phyloP scores from a whole-genome alignment of 179 eudicot species.

The Beta lomatogona region DNA sequence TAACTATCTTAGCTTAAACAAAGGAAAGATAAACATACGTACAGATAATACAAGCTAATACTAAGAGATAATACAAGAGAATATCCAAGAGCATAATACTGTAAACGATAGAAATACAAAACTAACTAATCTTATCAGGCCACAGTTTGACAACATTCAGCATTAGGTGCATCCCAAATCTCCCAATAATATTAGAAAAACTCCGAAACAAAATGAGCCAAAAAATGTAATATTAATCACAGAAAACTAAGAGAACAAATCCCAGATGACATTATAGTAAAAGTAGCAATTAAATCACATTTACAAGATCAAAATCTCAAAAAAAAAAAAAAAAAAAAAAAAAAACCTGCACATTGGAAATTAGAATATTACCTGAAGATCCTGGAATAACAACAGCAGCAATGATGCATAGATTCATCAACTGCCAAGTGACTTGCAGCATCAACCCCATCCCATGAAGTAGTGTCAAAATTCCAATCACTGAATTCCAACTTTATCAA shows the following conservation, averaged over 20 bases:
- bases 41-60: no score
- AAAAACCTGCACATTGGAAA: neutral
- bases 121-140: no score
- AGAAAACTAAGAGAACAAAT: slow-evolving; percentile 8
- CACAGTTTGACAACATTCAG: slow-evolving; percentile 1
- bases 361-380: slow-evolving; percentile 65
- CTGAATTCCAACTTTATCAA: slow-evolving; percentile 24
- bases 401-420: slow-evolving; percentile 48
- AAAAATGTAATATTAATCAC: neutral
- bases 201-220: neutral
- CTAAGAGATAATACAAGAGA: no score
- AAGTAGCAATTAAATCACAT: slow-evolving; percentile 13
- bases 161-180: slow-evolving; percentile 5
- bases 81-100: no score
- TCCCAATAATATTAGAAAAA: neutral
- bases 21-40: no score
- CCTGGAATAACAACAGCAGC: slow-evolving; percentile 42
- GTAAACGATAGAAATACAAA: no score
- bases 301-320: neutral
- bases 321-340: no score
- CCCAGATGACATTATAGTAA: neutral
- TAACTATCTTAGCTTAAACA: no score
- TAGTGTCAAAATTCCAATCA: slow-evolving; percentile 5
- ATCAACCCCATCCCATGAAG: slow-evolving; percentile 64
- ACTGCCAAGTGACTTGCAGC: slow-evolving; percentile 41